Evolutionary conservation across 768 basidiomycete genomes (phyloP).

Genomic region (Tephrocybe sp.): DNA sequence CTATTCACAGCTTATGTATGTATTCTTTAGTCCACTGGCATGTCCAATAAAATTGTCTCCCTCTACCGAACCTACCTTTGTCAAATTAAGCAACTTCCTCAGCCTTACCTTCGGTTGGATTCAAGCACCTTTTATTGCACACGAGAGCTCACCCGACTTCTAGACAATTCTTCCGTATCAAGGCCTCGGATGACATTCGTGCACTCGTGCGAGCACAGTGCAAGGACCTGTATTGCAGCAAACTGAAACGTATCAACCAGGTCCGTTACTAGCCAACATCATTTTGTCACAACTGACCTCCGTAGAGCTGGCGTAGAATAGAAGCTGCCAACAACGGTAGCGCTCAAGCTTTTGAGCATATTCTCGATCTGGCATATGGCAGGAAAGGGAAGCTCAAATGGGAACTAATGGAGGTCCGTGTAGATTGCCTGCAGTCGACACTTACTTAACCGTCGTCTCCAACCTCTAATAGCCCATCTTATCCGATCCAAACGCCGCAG

Average conservation of each 20-base stretch:
- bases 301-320: constrained; percentile 54
- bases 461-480: constrained; percentile 49
- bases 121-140: background rate
- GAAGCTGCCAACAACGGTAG: constrained; percentile 54
- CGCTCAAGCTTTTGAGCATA: constrained; percentile 47
- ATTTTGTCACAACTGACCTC: background rate
- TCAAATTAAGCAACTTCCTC: constrained; percentile 40
- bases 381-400: constrained; percentile 69
- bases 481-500: constrained; percentile 39
- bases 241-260: constrained; percentile 51
- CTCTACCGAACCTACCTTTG: constrained; percentile 45
- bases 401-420: constrained; percentile 65
- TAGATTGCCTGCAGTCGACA: background rate
- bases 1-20: no score
- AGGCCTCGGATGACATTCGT: constrained; percentile 58
- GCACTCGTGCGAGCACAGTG: constrained; percentile 38
- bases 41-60: constrained; percentile 22
- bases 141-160: background rate
- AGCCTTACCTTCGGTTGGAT: constrained; percentile 42
- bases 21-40: no score
- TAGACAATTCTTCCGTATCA: constrained; percentile 68
- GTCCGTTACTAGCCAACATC: constrained; percentile 28
- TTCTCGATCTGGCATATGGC: constrained; percentile 75
- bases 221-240: constrained; percentile 31
- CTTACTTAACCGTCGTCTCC: background rate